These are phyloP conservation scores for Stenocarpella maydis DNA, from an alignment of 2,329 filamentous ascomycete species.

Conservation along the genomic window DNA sequence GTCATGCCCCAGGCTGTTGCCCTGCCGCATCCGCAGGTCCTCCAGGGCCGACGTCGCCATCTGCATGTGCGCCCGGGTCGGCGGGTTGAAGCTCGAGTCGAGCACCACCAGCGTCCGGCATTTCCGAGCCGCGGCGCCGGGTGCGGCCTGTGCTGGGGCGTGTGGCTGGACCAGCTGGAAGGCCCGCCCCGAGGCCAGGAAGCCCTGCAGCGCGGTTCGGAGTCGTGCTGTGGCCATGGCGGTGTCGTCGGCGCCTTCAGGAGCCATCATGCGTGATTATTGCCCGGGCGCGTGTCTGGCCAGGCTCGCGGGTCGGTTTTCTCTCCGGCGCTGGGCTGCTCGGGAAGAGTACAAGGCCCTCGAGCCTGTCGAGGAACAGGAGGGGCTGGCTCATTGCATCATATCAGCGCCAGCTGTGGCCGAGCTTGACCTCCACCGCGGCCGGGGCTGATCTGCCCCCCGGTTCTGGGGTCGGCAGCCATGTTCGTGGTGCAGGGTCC, in stretches of 20 bases:
- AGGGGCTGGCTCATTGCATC: conserved; percentile 18
- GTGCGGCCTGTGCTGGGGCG: not conserved
- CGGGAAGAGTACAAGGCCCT: not conserved
- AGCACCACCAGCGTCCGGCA: conserved; percentile 60
- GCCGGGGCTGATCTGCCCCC: not conserved
- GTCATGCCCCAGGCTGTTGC: conserved; percentile 12
- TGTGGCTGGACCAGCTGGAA: conserved; percentile 28
- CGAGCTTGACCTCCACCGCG: not conserved
- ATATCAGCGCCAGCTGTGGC: not conserved
- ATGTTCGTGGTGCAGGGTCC: no score
- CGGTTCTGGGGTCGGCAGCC: not conserved
- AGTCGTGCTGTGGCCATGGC: conserved; percentile 29
- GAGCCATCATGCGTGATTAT: conserved; percentile 17
- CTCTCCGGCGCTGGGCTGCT: not conserved
- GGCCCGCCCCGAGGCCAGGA: conserved; percentile 28
- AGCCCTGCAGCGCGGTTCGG: conserved; percentile 23
- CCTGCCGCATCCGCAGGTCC: conserved; percentile 32
- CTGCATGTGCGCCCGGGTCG: conserved; percentile 66
- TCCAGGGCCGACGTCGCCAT: conserved; percentile 62
- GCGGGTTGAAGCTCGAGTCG: conserved; percentile 75
- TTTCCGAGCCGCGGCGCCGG: conserved; percentile 37
- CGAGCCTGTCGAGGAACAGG: not conserved
- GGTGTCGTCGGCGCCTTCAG: not conserved
- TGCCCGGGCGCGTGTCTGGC: no score
- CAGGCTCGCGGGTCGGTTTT: not conserved